Base-by-base conservation (phyloP, 768 basidiomycete species). In the Ramaria sp. region DNA sequence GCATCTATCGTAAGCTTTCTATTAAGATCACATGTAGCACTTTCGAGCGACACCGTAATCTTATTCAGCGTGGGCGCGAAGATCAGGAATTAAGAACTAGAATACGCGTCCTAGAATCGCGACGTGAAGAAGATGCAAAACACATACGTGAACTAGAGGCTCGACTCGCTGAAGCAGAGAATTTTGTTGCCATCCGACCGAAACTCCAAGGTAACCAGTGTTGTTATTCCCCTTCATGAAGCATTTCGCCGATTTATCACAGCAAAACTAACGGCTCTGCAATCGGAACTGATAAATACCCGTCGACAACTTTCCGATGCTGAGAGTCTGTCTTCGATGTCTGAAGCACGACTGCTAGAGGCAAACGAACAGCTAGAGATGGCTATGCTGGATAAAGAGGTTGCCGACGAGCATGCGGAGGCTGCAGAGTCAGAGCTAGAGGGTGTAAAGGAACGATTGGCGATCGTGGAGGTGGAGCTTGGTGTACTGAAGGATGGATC, bases 331-430 rank as follows among this genome's bases (percentile, higher is more conserved):
- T 74, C 81, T 0, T 76, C 82, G 32, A 70, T 91, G 32, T 71
- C 82, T 0, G 88, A 94, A 59, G 70, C 70, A 15, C 76, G 87
- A 22, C 71, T 88, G 1, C 69, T 83, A 2, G 95, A 98, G 65
- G 66, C 85, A 1, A 81, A 87, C 50, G 95, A 97, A 56, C 89
- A 94, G 64, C 70, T 98, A 37, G 96, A 99, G 70, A 92, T 97
- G 85, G 76, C 82, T 2, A 88, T 88, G 77, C 69, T 99, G 61
- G 96, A 99, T 65, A 92, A 91, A 69, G 96, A 99, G 66, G 82
- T 98, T 37, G 94, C 95, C 0, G 96, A 98, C 64, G 95, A 97
- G 67, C 81, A 81, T 56, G 84, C 88, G 0, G 95, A 97, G 66
- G 64, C 79, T 1, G 83, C 83, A 0, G 84, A 91, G 64, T 67